These are phyloP conservation scores for Aurinia saxatilis DNA, from an alignment of 345 rosid genomes.

Conservation along the genomic window DNA sequence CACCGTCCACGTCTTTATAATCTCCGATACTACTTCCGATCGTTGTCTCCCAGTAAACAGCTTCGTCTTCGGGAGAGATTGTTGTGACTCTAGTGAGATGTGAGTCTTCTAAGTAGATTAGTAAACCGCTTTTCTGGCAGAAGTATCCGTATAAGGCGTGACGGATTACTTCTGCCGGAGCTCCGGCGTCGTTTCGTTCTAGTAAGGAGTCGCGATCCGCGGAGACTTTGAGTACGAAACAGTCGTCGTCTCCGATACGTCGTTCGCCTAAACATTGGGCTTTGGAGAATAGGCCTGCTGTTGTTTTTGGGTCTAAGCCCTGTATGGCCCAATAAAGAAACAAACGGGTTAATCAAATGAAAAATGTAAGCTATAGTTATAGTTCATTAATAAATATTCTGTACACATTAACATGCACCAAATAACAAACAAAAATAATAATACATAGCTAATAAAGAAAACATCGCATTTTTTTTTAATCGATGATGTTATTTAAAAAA, in stretches of 20 bases:
- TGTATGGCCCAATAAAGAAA: conserved; percentile 18
- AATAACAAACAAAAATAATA: too few relatives aligned
- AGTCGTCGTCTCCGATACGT: conserved; percentile 70
- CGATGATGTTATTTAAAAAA: too few relatives aligned
- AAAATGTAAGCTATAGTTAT: too few relatives aligned
- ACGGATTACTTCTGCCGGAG: conserved; percentile 81
- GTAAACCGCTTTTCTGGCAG: conserved; percentile 81
- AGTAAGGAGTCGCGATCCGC: conserved; percentile 70
- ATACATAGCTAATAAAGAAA: too few relatives aligned
- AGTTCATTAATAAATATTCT: too few relatives aligned
- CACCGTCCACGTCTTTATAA: conserved; percentile 82
- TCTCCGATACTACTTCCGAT: conserved; percentile 86
- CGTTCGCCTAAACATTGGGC: conserved; percentile 89
- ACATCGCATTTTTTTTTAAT: too few relatives aligned
- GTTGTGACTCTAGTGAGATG: conserved; percentile 72
- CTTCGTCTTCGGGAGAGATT: conserved; percentile 47
- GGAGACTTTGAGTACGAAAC: conserved; percentile 80
- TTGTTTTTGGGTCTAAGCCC: conserved; percentile 88
- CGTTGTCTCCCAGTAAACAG: conserved; percentile 87
- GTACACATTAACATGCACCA: too few relatives aligned
- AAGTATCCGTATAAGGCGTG: conserved; percentile 94
- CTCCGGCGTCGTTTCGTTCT: conserved; percentile 66
- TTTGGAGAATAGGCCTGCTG: conserved; percentile 67
- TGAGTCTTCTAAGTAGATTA: conserved; percentile 82
- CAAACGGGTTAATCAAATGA: neutral